Conservation (phyloP, 2,329 filamentous ascomycete genomes). For the Nemania diffusa region DNA sequence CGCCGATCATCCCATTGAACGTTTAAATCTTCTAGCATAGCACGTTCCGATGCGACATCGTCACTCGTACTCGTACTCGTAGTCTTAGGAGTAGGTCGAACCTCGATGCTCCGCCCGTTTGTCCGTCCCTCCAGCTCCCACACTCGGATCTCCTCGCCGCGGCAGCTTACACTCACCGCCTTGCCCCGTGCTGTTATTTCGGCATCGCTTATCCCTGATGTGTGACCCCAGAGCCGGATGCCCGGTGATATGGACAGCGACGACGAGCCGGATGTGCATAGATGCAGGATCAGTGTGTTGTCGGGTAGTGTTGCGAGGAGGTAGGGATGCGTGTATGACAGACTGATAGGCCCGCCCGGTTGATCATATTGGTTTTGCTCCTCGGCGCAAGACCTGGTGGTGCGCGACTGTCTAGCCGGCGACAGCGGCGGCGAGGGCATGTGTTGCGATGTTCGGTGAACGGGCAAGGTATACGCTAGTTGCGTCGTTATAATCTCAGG, state of each 20-base stretch:
- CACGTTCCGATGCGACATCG: slow-evolving; percentile 31
- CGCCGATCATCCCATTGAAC: slow-evolving; percentile 58
- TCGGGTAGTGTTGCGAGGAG: slow-evolving; percentile 85
- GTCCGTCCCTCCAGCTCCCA: slow-evolving; percentile 87
- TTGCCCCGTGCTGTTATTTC: slow-evolving; percentile 87
- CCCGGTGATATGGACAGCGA: slow-evolving; percentile 76
- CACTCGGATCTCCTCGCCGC: slow-evolving; percentile 82
- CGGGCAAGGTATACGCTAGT: slow-evolving; percentile 54
- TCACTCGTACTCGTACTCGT: slow-evolving; percentile 30
- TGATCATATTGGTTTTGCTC: not conserved
- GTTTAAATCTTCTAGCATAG: not conserved
- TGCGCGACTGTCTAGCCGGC: slow-evolving; percentile 28
- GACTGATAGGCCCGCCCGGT: slow-evolving; percentile 64
- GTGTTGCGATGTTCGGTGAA: slow-evolving; percentile 39
- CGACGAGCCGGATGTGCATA: slow-evolving; percentile 78
- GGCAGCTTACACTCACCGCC: slow-evolving; percentile 85
- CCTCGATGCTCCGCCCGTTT: slow-evolving; percentile 60
- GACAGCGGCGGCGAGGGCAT: slow-evolving; percentile 43
- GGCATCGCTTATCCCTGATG: slow-evolving; percentile 85
- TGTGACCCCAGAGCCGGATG: slow-evolving; percentile 88
- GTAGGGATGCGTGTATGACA: slow-evolving; percentile 84
- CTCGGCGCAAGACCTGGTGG: not conserved
- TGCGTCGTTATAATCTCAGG: slow-evolving; percentile 53
- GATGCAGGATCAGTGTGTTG: slow-evolving; percentile 85
- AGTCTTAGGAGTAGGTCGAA: slow-evolving; percentile 55